Conservation (phyloP, 139 green algal species). For the Chlorella sp. region DNA sequence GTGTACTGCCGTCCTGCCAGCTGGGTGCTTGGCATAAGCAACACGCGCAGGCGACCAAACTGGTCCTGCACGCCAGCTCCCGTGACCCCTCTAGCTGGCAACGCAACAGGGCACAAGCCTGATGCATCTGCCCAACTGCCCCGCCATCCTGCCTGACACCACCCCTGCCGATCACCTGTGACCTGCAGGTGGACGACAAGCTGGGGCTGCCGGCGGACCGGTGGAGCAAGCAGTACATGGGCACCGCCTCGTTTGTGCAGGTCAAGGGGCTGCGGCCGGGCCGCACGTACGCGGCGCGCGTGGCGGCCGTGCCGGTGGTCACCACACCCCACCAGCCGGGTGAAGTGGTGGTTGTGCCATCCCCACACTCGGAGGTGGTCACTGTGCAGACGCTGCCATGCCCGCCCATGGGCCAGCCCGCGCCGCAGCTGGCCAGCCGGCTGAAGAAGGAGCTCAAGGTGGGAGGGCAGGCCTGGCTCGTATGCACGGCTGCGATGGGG, state of each 20-base stretch:
- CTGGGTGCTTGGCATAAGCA: not conserved
- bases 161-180: not conserved
- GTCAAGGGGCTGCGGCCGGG: conserved; percentile 62
- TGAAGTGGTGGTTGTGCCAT: conserved; percentile 33
- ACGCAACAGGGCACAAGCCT: too few species aligned
- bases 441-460: conserved; percentile 68
- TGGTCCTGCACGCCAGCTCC: not conserved
- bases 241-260: conserved; percentile 51
- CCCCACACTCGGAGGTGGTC: conserved; percentile 45
- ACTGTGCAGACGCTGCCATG: conserved; percentile 58
- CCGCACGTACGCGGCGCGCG: conserved; percentile 57
- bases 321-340: not conserved
- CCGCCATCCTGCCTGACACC: not conserved
- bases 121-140: not conserved
- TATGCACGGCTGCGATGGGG: not conserved
- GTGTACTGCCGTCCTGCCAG: not conserved
- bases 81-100: too few species aligned
- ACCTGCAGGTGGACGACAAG: conserved; percentile 25
- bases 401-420: conserved; percentile 49
- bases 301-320: conserved; percentile 35
- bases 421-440: conserved; percentile 51
- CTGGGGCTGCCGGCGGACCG: conserved; percentile 15
- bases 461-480: not conserved
- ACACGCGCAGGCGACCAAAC: not conserved
- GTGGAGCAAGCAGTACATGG: conserved; percentile 47